Evolutionary conservation across 2,329 filamentous ascomycete species (phyloP).

Genomic region (Fusarium avenaceum): DNA sequence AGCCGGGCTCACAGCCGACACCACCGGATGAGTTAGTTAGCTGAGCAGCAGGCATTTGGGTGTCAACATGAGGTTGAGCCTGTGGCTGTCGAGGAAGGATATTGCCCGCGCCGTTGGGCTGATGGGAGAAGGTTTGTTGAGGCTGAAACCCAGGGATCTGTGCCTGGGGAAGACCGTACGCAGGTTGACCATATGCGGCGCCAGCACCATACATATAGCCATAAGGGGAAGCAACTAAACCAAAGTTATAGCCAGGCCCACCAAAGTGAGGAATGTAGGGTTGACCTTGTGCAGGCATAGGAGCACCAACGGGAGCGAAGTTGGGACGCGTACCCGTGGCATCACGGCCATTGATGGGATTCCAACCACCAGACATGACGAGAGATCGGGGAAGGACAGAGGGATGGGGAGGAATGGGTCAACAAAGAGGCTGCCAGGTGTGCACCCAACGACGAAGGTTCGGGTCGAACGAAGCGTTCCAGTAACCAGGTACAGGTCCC

Average conservation of each 20-base stretch:
- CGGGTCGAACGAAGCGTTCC: conserved; percentile 54
- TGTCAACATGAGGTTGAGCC: conserved; percentile 59
- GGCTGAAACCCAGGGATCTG: conserved; percentile 46
- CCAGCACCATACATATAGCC: conserved; percentile 48
- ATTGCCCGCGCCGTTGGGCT: conserved; percentile 57
- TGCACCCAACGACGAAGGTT: conserved; percentile 52
- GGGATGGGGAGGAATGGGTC: conserved; percentile 7
- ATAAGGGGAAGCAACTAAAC: conserved; percentile 42
- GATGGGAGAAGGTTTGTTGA: conserved; percentile 50
- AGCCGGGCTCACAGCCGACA: conserved; percentile 71
- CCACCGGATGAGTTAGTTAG: conserved; percentile 70
- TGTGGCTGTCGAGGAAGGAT: conserved; percentile 57
- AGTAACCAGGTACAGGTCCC: conserved; percentile 52
- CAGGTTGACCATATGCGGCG: conserved; percentile 20
- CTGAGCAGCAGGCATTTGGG: conserved; percentile 64
- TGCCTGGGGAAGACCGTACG: conserved; percentile 28
- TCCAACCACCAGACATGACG: conserved; percentile 58
- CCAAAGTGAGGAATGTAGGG: conserved; percentile 56
- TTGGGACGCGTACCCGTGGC: conserved; percentile 51
- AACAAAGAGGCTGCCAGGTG: conserved; percentile 54
- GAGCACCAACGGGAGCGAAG: conserved; percentile 53
- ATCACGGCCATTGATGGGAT: conserved; percentile 58
- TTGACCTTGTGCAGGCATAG: conserved; percentile 54
- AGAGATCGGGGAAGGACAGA: background rate
- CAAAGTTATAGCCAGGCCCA: conserved; percentile 54